Evolutionary conservation across 768 basidiomycete genomes (phyloP).

Genomic region (Crepidotus variabilis): DNA sequence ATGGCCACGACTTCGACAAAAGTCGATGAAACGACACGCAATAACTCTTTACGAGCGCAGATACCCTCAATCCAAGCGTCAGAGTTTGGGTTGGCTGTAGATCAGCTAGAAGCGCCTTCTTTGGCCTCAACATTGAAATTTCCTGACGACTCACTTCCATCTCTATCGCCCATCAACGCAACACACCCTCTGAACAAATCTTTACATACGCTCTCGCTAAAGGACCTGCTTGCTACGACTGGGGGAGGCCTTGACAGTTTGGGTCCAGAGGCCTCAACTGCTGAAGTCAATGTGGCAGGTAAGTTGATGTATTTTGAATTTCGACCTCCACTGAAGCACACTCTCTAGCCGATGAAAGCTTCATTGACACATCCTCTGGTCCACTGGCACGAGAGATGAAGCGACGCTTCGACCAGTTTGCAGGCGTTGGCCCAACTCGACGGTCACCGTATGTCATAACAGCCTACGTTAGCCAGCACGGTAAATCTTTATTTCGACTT

Average conservation of each 20-base stretch:
- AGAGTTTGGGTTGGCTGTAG: conserved; percentile 18
- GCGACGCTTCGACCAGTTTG: conserved; percentile 63
- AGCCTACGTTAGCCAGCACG: conserved; percentile 79
- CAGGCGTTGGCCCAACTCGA: conserved; percentile 62
- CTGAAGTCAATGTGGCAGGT: conserved; percentile 60
- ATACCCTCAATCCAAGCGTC: conserved; percentile 22
- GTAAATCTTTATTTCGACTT: conserved; percentile 72
- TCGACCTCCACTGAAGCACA: conserved; percentile 11
- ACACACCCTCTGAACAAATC: conserved; percentile 30
- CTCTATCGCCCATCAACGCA: conserved; percentile 41
- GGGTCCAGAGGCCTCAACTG: conserved; percentile 48
- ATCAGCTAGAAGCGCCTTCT: conserved; percentile 18
- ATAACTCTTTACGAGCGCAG: conserved; percentile 12
- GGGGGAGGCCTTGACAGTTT: conserved; percentile 33
- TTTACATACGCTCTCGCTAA: conserved; percentile 40
- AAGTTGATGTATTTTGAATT: conserved; percentile 21
- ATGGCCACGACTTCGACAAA: conserved; percentile 14
- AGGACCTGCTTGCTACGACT: conserved; percentile 36
- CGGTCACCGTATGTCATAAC: conserved; percentile 82
- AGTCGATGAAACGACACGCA: conserved; percentile 24
- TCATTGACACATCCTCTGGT: conserved; percentile 78
- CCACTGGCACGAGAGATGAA: conserved; percentile 76
- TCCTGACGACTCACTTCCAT: conserved; percentile 22
- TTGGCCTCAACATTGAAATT: conserved; percentile 22
- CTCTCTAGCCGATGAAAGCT: conserved; percentile 60